phyloP scores from a whole-genome alignment of 2,329 filamentous ascomycete species.

The Trichoderma oligosporum region DNA sequence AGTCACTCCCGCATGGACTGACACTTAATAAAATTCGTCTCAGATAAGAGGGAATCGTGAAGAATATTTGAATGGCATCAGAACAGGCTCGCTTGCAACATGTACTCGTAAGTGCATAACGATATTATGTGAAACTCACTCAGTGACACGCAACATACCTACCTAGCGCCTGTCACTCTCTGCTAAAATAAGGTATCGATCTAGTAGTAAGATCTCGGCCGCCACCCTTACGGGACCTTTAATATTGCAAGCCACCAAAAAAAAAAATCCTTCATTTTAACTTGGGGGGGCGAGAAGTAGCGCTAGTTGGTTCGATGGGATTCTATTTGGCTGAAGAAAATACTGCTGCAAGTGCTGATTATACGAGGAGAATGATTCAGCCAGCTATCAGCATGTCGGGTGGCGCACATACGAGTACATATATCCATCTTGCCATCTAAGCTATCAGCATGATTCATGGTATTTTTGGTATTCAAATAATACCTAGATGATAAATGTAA shows the following conservation, averaged over 20 bases:
- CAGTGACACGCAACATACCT: too few species aligned
- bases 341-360: too few species aligned
- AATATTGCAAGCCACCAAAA: constrained; percentile 5
- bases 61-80: background rate
- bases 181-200: background rate
- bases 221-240: background rate
- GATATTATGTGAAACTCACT: too few species aligned
- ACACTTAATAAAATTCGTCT: too few species aligned
- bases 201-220: background rate
- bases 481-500: too few species aligned
- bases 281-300: background rate
- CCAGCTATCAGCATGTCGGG: background rate
- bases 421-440: too few species aligned
- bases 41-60: background rate
- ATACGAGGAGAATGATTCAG: background rate
- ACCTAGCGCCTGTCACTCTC: background rate
- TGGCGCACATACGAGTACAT: background rate
- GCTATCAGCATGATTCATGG: too few species aligned
- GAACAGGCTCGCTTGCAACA: too few species aligned
- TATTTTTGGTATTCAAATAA: background rate
- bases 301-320: background rate
- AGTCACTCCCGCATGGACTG: background rate
- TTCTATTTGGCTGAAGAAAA: constrained; percentile 3
- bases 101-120: too few species aligned
- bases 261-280: background rate